phyloP scores from a whole-genome alignment of 441 rosid genomes.

The Populus hybrid region DNA sequence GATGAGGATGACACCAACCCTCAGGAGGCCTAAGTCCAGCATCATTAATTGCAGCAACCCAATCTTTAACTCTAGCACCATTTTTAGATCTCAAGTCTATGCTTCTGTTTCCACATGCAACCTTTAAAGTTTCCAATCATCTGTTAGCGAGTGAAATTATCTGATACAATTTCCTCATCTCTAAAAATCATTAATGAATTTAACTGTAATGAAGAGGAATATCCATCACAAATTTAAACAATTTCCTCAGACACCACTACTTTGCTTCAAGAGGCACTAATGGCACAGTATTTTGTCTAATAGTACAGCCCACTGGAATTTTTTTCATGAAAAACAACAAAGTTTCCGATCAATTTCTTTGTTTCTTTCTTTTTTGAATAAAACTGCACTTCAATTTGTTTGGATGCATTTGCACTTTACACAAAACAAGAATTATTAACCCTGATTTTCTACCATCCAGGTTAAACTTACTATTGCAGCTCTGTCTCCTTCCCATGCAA shows the following conservation, averaged over 20 bases:
- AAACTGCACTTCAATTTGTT: background rate
- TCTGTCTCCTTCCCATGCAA: background rate
- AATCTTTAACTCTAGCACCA: constrained; percentile 85
- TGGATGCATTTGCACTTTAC: background rate
- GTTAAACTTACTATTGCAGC: background rate
- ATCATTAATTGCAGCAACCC: constrained; percentile 96
- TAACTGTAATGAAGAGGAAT: background rate
- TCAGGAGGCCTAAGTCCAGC: constrained; percentile 98
- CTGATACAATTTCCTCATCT: constrained; percentile 24
- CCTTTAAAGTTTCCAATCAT: constrained; percentile 59
- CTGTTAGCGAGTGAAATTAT: constrained; percentile 39
- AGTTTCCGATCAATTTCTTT: too few species aligned
- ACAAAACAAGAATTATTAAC: background rate
- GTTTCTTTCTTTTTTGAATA: too few species aligned
- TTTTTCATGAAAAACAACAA: background rate
- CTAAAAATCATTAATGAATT: constrained; percentile 12
- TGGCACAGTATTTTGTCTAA: background rate
- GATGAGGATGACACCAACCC: constrained; percentile 99
- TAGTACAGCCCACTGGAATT: background rate
- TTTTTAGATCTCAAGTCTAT: constrained; percentile 75
- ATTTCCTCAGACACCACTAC: background rate
- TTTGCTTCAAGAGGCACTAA: background rate
- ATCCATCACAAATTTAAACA: background rate
- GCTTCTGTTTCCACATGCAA: constrained; percentile 86
- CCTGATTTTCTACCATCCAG: background rate